Base-by-base conservation (phyloP, 257 asterid genomes). In the Ligustrum vulgare region DNA sequence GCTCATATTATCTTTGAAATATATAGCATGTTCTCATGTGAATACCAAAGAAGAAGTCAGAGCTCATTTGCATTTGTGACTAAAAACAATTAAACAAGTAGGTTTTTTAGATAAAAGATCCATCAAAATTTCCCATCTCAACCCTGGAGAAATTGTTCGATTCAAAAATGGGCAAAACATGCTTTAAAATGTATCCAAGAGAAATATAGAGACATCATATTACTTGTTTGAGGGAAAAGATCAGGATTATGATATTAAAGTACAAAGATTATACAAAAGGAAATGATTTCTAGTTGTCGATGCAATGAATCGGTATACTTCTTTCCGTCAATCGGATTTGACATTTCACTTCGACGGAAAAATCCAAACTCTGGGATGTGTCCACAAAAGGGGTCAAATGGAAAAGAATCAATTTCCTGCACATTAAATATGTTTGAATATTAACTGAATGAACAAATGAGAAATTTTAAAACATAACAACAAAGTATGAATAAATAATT, bases 341-440 rank as follows among this genome's bases (percentile, higher is more conserved):
- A 60, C 18, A 60, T 60, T 25, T 56, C 64, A 56, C 67, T 23
- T 18, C 9, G 18, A 18, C 22, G 2, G 62, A 51, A 3, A 16
- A 5, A 51, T 51, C 34, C 16, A 4, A 25, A 60, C 67, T 10
- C n/a, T 3, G 2, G 16, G 33, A 60, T 25, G 18, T 25, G 32
- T 58, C 67, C 33, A 60, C 15, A 25, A 60, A n/a, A 8, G 12
- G 18, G 18, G 35, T 54, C 25, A 54, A 54, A n/a, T 8, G 33
- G 15, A 10, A 25, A 60, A n/a, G 35, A 60, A 9, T 11, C 33
- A 60, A 41, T 60, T 25, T 90, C 96, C 99, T 94, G 96, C 82
- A 79, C 41, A 65, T 37, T 71, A 28, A 0, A 28, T 71, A 73
- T 63, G 70, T 70, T 68, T 16, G 60, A 51, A 28, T 16, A 20